Percentiles rank a stretch among this genome's conserved stretches.
These are phyloP conservation scores for Volvox carteri DNA, from an alignment of 163 green algal species.

Conservation along the genomic window DNA sequence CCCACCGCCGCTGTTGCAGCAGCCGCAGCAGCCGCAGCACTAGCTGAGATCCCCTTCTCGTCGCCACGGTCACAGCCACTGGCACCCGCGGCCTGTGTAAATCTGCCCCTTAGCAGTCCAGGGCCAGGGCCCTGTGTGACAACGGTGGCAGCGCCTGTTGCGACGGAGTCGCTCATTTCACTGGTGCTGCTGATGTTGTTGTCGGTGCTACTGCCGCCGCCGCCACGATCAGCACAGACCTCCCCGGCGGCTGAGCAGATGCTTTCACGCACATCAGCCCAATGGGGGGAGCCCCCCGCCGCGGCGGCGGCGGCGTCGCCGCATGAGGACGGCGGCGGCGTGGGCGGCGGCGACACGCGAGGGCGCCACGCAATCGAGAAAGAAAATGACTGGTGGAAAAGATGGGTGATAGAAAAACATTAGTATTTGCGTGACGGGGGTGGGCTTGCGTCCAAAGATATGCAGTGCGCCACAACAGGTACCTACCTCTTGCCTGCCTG, in stretches of 20 bases:
- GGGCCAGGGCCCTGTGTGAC: too few species aligned
- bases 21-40: not conserved
- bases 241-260: not conserved
- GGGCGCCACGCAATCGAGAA: not conserved
- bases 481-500: too few species aligned
- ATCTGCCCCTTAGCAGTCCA: too few species aligned
- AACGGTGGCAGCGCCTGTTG: not conserved
- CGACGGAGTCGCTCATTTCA: too few species aligned
- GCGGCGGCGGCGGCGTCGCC: not conserved
- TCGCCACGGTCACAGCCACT: not conserved
- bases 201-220: not conserved
- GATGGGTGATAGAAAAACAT: too few species aligned
- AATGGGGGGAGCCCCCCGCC: too few species aligned
- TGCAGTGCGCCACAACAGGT: too few species aligned
- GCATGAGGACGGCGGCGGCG: not conserved
- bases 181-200: not conserved
- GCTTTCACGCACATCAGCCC: not conserved
- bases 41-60: too few species aligned
- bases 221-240: not conserved
- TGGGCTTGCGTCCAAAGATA: too few species aligned
- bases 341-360: not conserved
- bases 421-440: too few species aligned
- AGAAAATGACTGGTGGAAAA: slow-evolving; percentile 18
- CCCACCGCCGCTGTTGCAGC: not conserved
- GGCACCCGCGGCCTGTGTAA: not conserved